Evolutionary conservation across 768 basidiomycete species (phyloP).

Genomic region (Psilocybe tampanensis): DNA sequence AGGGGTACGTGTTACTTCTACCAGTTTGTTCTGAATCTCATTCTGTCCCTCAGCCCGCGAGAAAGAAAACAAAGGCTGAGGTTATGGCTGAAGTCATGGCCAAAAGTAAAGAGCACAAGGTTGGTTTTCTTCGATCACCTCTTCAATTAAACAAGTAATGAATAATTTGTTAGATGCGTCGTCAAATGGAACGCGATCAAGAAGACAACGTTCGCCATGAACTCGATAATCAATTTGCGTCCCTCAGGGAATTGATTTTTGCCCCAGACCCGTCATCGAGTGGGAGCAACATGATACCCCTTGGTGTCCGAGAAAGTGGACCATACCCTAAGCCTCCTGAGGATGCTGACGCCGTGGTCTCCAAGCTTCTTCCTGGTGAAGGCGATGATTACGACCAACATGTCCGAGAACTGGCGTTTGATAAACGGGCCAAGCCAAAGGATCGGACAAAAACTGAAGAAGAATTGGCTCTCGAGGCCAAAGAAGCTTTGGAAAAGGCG

Average conservation of each 20-base stretch:
- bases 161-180: slow-evolving; percentile 54
- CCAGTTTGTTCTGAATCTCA: neutral
- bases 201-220: slow-evolving; percentile 85
- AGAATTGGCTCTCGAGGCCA: slow-evolving; percentile 87
- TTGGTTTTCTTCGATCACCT: slow-evolving; percentile 32
- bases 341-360: slow-evolving; percentile 20
- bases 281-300: slow-evolving; percentile 38
- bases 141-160: slow-evolving; percentile 4
- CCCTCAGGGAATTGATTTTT: slow-evolving; percentile 75
- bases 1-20: neutral
- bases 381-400: slow-evolving; percentile 87
- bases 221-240: slow-evolving; percentile 86
- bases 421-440: slow-evolving; percentile 90
- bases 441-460: slow-evolving; percentile 97
- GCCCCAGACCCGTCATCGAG: slow-evolving; percentile 50
- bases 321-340: slow-evolving; percentile 11
- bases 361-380: slow-evolving; percentile 25
- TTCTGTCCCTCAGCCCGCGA: slow-evolving; percentile 56
- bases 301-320: slow-evolving; percentile 24
- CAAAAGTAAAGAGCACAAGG: slow-evolving; percentile 96
- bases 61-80: slow-evolving; percentile 92
- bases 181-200: slow-evolving; percentile 88
- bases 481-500: slow-evolving; percentile 82
- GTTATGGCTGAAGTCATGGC: slow-evolving; percentile 98
- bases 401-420: slow-evolving; percentile 91